Percentiles rank a stretch among this genome's conserved stretches.
These are phyloP conservation scores for Fusarium illudens DNA, from an alignment of 2,329 filamentous ascomycete genomes.

Conservation along the genomic window DNA sequence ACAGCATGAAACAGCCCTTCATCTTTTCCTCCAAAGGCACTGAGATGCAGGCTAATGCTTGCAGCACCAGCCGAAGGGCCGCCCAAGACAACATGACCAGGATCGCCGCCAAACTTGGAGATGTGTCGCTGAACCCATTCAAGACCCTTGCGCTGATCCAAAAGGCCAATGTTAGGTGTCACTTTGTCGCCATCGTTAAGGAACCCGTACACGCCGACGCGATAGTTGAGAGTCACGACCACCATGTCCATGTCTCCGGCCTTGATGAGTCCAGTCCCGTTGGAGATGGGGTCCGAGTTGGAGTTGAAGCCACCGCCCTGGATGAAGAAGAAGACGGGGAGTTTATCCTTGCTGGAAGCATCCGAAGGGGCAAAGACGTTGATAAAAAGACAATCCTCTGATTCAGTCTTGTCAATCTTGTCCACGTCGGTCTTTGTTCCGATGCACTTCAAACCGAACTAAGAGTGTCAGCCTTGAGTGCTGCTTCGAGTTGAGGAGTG, in stretches of 20 bases:
- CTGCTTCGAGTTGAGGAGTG: accelerated
- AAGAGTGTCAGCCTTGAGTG: background rate
- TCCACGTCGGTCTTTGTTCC: slow-evolving; percentile 35
- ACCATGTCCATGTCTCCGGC: slow-evolving; percentile 68
- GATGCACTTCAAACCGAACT: slow-evolving; percentile 45
- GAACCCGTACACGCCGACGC: slow-evolving; percentile 78
- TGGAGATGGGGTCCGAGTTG: slow-evolving; percentile 59
- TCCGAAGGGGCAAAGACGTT: slow-evolving; percentile 68
- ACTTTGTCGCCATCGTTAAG: slow-evolving; percentile 66
- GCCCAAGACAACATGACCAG: slow-evolving; percentile 71
- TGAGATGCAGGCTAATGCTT: slow-evolving; percentile 71
- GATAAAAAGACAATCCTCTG: slow-evolving; percentile 76
- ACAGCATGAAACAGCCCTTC: slow-evolving; percentile 60
- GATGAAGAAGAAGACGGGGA: slow-evolving; percentile 70
- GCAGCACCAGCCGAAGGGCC: slow-evolving; percentile 74
- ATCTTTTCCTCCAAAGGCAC: slow-evolving; percentile 60
- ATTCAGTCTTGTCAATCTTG: slow-evolving; percentile 42
- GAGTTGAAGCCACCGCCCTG: slow-evolving; percentile 69
- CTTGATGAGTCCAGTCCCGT: slow-evolving; percentile 67
- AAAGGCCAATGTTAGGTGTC: slow-evolving; percentile 73
- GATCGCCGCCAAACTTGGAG: slow-evolving; percentile 72
- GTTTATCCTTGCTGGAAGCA: slow-evolving; percentile 56
- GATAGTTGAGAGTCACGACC: slow-evolving; percentile 79
- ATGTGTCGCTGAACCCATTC: slow-evolving; percentile 76
- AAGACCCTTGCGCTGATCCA: slow-evolving; percentile 74